Evolutionary conservation across 1,139 yeast genomes (phyloP).

Genomic region (Blastobotrys indianensis): DNA sequence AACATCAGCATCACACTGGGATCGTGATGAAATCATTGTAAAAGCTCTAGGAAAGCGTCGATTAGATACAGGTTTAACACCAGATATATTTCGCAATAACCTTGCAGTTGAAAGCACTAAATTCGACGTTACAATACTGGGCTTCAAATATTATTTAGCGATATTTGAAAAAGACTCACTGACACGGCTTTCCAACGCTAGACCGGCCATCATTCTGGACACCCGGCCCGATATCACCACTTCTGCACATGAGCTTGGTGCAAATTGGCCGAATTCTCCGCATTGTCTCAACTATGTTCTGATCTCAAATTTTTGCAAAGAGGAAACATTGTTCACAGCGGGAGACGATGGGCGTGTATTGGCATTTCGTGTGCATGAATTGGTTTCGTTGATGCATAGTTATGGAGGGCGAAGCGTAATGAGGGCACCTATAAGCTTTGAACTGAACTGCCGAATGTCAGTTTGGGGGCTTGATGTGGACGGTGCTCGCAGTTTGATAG

Average conservation of each 20-base stretch:
- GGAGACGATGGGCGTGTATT: conserved; percentile 51
- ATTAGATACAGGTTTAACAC: no score
- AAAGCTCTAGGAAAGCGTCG: no score
- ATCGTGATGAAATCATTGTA: no score
- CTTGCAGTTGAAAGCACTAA: conserved; percentile 20
- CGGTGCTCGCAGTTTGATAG: conserved; percentile 39
- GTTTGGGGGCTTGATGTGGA: conserved; percentile 61
- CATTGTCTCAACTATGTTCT: conserved; percentile 50
- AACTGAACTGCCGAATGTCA: conserved; percentile 42
- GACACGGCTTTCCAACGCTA: conserved; percentile 15
- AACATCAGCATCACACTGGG: no score
- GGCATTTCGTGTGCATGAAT: not conserved
- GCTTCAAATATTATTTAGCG: conserved; percentile 17
- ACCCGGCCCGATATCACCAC: conserved; percentile 21
- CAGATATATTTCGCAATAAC: conserved; percentile 23
- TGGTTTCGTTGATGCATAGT: not conserved
- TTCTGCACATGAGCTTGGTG: conserved; percentile 20
- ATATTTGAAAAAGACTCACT: conserved; percentile 21
- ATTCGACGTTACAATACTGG: conserved; percentile 20
- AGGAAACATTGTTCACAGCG: conserved; percentile 43
- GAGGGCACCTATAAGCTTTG: conserved; percentile 34
- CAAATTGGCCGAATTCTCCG: conserved; percentile 36
- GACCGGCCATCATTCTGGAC: conserved; percentile 15
- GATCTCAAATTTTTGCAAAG: conserved; percentile 27
- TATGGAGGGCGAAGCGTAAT: conserved; percentile 12